These are phyloP conservation scores for Pythium folliculosum DNA, from an alignment of 352 stramenopile genomes.

Conservation along the genomic window DNA sequence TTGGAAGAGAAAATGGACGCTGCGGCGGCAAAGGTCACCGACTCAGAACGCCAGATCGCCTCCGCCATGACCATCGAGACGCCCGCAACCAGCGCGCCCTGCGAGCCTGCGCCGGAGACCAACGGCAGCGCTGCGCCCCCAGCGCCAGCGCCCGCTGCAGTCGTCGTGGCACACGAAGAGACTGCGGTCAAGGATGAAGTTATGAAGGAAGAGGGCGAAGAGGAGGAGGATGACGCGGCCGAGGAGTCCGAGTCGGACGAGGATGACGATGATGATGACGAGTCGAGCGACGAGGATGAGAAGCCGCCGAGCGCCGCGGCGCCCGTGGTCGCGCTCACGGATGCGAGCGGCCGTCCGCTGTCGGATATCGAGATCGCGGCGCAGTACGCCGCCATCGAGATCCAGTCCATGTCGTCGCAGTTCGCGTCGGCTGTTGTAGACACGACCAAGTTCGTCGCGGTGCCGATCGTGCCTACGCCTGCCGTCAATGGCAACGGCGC, in stretches of 20 bases:
- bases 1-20: not conserved
- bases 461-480: not conserved
- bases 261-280: conserved; percentile 5
- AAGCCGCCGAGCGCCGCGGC: not conserved
- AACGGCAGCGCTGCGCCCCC: not conserved
- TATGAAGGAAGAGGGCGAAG: conserved; percentile 3
- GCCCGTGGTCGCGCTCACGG: conserved; percentile 7
- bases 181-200: conserved; percentile 4
- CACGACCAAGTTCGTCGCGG: conserved; percentile 15
- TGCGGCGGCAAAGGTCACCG: conserved; percentile 7
- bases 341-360: conserved; percentile 20
- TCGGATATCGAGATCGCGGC: conserved; percentile 39
- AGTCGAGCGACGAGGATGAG: conserved; percentile 16
- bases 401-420: conserved; percentile 35
- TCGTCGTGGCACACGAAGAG: too few species aligned
- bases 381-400: conserved; percentile 37
- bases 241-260: conserved; percentile 5
- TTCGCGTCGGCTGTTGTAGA: conserved; percentile 31
- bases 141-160: not conserved
- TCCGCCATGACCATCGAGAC: conserved; percentile 5
- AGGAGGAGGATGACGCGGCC: conserved; percentile 9
- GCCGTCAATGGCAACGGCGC: not conserved
- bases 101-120: not conserved
- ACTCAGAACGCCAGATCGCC: not conserved
- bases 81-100: not conserved